Evolutionary conservation across 345 rosid species (phyloP).

Genomic region (Laguncularia racemosa): DNA sequence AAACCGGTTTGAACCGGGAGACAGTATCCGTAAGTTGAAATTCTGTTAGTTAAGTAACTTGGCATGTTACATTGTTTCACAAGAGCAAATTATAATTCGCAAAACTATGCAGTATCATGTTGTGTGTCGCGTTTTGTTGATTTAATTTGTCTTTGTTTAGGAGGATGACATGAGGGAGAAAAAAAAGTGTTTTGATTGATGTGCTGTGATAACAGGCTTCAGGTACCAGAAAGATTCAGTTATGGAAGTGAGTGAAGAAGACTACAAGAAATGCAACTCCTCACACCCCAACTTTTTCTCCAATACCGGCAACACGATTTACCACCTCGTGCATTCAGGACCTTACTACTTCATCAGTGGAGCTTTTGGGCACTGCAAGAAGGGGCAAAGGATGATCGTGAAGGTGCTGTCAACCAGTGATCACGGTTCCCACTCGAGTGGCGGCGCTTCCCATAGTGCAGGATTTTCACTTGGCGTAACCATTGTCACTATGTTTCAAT

Average conservation of each 20-base stretch:
- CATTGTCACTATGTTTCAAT: slow-evolving; percentile 2
- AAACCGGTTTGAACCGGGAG: slow-evolving; percentile 45
- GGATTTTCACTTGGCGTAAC: slow-evolving; percentile 1
- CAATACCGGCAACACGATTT: slow-evolving; percentile 43
- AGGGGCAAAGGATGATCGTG: slow-evolving; percentile 44
- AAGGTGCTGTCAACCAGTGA: slow-evolving; percentile 29
- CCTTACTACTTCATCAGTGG: slow-evolving; percentile 53
- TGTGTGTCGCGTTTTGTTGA: background rate
- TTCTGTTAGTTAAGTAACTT: background rate
- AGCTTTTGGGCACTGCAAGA: slow-evolving; percentile 39
- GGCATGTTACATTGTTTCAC: background rate
- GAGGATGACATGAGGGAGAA: background rate
- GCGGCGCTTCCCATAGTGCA: slow-evolving; percentile 4
- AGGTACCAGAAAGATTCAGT: slow-evolving; percentile 47
- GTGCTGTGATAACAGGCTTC: slow-evolving; percentile 20
- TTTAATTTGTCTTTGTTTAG: background rate
- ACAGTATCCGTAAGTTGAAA: slow-evolving; percentile 32
- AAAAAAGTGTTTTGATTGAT: too few species aligned
- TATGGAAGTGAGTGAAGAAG: slow-evolving; percentile 37
- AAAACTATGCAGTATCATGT: background rate
- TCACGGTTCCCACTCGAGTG: slow-evolving; percentile 7
- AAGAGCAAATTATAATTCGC: background rate
- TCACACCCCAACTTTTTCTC: slow-evolving; percentile 44
- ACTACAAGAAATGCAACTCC: slow-evolving; percentile 49
- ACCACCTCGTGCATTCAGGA: slow-evolving; percentile 30